Percentiles rank a stretch among this genome's conserved stretches.
Conservation (phyloP, 352 stramenopile species). For the Phytopythium kandeliae region DNA sequence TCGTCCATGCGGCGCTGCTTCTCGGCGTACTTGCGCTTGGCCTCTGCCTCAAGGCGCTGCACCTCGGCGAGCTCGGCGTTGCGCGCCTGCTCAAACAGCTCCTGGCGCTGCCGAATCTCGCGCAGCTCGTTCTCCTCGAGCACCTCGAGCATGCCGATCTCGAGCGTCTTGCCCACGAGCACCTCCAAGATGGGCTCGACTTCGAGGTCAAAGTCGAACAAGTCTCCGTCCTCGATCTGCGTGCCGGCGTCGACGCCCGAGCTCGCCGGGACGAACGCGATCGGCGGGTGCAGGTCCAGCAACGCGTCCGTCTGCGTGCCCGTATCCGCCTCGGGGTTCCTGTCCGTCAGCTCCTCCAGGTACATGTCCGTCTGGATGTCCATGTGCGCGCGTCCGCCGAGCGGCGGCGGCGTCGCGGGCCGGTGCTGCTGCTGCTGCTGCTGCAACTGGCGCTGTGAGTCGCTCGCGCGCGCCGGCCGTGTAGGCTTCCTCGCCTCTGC, state of each 20-base stretch:
- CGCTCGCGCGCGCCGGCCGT: background rate
- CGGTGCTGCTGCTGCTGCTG: conserved; percentile 33
- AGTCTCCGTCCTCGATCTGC: conserved; percentile 90
- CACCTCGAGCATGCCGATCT: conserved; percentile 93
- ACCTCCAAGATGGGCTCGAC: conserved; percentile 94
- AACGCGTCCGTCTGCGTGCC: conserved; percentile 92
- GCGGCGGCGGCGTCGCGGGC: conserved; percentile 74
- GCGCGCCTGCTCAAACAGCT: conserved; percentile 89
- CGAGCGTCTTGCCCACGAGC: conserved; percentile 92
- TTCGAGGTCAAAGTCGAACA: conserved; percentile 96
- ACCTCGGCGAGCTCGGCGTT: conserved; percentile 93
- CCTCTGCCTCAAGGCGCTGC: conserved; percentile 91
- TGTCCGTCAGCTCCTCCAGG: conserved; percentile 91
- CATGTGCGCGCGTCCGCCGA: conserved; percentile 87
- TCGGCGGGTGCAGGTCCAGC: conserved; percentile 76
- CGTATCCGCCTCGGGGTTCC: conserved; percentile 79
- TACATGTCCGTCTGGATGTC: conserved; percentile 95
- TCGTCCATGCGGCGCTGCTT: conserved; percentile 85
- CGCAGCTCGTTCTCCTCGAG: conserved; percentile 92
- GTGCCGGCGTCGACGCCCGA: conserved; percentile 86
- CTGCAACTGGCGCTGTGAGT: conserved; percentile 22
- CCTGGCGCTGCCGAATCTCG: conserved; percentile 86
- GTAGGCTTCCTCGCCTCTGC: conserved; percentile 2
- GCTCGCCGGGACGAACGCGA: conserved; percentile 86
- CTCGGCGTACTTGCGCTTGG: conserved; percentile 88